Evolutionary conservation across 768 basidiomycete species (phyloP), one percentile per base, ranked within the genome.

Genomic region (Leccinum ochraceum): DNA sequence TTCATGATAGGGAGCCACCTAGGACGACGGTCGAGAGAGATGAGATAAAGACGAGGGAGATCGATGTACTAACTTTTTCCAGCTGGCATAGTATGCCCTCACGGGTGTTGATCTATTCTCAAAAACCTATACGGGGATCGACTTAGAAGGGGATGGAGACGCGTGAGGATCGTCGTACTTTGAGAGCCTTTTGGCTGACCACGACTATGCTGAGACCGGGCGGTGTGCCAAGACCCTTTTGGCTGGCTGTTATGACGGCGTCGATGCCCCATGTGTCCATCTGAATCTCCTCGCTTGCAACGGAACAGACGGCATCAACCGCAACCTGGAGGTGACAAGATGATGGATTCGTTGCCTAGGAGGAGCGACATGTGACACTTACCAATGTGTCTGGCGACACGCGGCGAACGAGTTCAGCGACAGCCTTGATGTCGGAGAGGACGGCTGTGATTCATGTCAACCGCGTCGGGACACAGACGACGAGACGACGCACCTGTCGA

Each of bases 191-290:
- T 67, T 87, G 82, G 71, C 90, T 92, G 9, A 88, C 94, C 42
- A 91, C 80, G 59, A 96, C 75, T 65, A 99, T 86, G 69, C 92
- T 92, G 28, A 99, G 81, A 37, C 97, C 97, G 8, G 97, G 96
- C 3, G 97, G 97, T 0, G 89, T 86, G 32, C 95, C 90, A 22
- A 99, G 86, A 44, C 96, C 97, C 72, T 97, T 97, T 75, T 96
- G 94, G 59, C 86, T 88, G 10, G 92, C 94, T 16, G 88, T 85
- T 46, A 95, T 66, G 26, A 98, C 89, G 39, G 95, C 86, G 66
- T 99, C 97, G 56, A 98, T 80, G 26, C 83, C 87, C 97, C 97
- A 98, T 3, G 84, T 88, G 67, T 98, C 97, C 80, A 97, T 90
- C 50, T 81, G 85, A 67, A 99, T 95, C 73, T 98, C 94, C 73